phyloP scores from a whole-genome alignment of 2,329 filamentous ascomycete genomes.

The Phaeosphaeria sp. region DNA sequence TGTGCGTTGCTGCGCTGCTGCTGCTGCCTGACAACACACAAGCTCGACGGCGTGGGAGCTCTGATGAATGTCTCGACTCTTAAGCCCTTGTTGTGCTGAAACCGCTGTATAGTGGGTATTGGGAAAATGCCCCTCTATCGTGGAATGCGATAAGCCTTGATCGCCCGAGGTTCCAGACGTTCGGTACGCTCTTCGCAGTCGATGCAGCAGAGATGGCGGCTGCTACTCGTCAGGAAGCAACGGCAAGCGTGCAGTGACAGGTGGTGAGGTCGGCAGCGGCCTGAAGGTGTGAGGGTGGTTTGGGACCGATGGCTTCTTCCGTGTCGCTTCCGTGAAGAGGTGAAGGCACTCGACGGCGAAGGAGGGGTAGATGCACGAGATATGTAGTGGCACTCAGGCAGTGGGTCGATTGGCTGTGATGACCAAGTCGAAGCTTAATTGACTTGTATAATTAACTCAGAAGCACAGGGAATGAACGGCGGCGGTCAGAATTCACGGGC shows the following conservation, averaged over 20 bases:
- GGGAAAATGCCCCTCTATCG: conserved; percentile 29
- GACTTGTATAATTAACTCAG: conserved; percentile 26
- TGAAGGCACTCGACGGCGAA: conserved; percentile 15
- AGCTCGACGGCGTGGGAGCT: conserved; percentile 10
- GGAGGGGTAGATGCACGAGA: conserved; percentile 44
- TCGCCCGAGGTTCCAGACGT: conserved; percentile 38
- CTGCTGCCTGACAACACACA: conserved; percentile 42
- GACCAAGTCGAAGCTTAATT: conserved; percentile 33
- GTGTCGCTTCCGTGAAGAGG: conserved; percentile 10
- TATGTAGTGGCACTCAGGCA: conserved; percentile 32
- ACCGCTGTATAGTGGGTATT: conserved; percentile 7
- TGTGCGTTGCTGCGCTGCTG: conserved; percentile 12
- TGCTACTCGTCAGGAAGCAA: background rate
- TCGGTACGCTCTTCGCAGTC: conserved; percentile 15
- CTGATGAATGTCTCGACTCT: conserved; percentile 1
- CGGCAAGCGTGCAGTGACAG: background rate
- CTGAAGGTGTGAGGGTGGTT: conserved; percentile 9
- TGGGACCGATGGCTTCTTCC: conserved; percentile 12
- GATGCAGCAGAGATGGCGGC: conserved; percentile 9
- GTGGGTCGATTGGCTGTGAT: conserved; percentile 29
- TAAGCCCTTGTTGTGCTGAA: conserved; percentile 9
- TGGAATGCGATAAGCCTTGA: conserved; percentile 42
- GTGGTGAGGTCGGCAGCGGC: background rate
- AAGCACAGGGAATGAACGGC: conserved; percentile 14
- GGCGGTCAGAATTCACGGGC: conserved; percentile 9